These are phyloP conservation scores for Lentinus tigrinus DNA, from an alignment of 768 basidiomycete genomes.

Conservation along the genomic window DNA sequence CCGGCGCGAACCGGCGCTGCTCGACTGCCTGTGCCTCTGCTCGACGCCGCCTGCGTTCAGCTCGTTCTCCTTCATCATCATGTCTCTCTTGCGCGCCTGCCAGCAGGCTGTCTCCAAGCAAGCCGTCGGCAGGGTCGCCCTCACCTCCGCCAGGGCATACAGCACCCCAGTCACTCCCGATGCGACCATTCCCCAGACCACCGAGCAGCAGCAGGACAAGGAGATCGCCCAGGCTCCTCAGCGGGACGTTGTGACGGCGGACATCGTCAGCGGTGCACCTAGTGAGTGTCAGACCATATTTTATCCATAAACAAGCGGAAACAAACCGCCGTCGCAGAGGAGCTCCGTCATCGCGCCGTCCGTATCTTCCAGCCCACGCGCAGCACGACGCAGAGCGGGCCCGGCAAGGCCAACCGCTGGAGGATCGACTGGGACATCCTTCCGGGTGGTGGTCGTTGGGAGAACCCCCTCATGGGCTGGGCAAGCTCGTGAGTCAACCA, in stretches of 20 bases:
- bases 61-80: conserved; percentile 27
- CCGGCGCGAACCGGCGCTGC: conserved; percentile 6
- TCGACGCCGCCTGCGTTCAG: neutral
- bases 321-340: conserved; percentile 42
- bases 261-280: conserved; percentile 84
- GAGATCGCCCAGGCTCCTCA: conserved; percentile 41
- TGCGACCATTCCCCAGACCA: conserved; percentile 13
- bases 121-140: conserved; percentile 21
- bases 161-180: conserved; percentile 25
- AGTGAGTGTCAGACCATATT: conserved; percentile 41
- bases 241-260: conserved; percentile 70
- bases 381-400: conserved; percentile 94
- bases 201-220: conserved; percentile 36
- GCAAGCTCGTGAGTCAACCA: conserved; percentile 79
- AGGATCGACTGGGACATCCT: conserved; percentile 92
- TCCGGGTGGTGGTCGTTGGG: conserved; percentile 91
- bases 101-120: conserved; percentile 26
- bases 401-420: conserved; percentile 85
- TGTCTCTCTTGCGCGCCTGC: conserved; percentile 56
- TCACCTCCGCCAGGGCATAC: conserved; percentile 17
- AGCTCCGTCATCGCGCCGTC: conserved; percentile 84
- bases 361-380: conserved; percentile 92
- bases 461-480: conserved; percentile 97
- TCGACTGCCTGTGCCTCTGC: neutral
- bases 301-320: neutral